Base-by-base conservation (phyloP, 306 rosid genomes). In the Begonia masoniana region DNA sequence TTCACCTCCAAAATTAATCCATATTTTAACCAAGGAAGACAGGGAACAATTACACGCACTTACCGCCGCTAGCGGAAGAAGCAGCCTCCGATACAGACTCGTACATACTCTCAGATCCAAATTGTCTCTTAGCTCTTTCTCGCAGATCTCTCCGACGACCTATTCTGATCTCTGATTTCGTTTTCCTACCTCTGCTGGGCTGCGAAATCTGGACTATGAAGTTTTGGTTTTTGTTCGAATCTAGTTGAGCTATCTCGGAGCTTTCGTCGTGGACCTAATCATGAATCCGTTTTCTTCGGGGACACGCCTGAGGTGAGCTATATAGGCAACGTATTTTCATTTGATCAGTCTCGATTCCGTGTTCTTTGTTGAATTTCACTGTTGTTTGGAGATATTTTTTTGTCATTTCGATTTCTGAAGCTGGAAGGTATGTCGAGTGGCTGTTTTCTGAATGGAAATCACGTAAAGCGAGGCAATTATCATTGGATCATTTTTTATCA, bases 201-300 rank as follows among this genome's bases (percentile, higher is more conserved):
- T 57, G 21, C 12, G n/a, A 53, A 66, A 17, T 55, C 62, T 31
- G 60, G 50, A 2, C 39, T 7, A 7, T 31, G 9, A 31, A 31
- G 55, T 45, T 45, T 12, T 45, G 45, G n/a, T 57, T 55, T 55
- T 50, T 61, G 36, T 64, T 73, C 67, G 75, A 88, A 83, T 81
- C 88, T 62, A 83, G 43, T 64, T 69, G 62, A 76, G 71, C 85
- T 77, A 65, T 49, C 41, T 53, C 62, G 12, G 66, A 79, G 72
- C 80, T 77, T 77, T 67, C 76, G 3, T 19, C 55, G 39, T 52
- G 41, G 69, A 73, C 41, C 63, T 80, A 68, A 73, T 63, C 77
- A 91, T 91, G 99, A 91, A 91, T 64, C 94, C 99, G 26, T 91
- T 91, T 78, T 86, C 92, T 7, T 91, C 99, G 42, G 94, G 92